These are phyloP conservation scores for Pleurotus cornucopiae DNA, from an alignment of 768 basidiomycete genomes.

Conservation along the genomic window DNA sequence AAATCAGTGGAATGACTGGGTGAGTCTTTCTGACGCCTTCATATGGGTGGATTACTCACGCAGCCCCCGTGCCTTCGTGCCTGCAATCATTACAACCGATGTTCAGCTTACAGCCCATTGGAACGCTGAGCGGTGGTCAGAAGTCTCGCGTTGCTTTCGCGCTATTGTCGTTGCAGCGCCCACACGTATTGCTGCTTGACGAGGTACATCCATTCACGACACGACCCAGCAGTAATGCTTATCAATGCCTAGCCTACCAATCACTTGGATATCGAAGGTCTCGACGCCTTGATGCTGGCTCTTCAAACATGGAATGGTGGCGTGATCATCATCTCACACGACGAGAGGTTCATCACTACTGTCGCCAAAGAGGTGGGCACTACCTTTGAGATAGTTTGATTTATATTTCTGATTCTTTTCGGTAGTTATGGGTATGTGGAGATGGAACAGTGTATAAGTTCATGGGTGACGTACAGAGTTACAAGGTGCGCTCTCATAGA, in stretches of 20 bases:
- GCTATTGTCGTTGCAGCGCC: constrained; percentile 76
- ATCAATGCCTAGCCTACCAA: constrained; percentile 69
- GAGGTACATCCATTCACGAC: constrained; percentile 51
- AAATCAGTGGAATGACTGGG: constrained; percentile 96
- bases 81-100: neutral
- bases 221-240: constrained; percentile 3
- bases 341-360: constrained; percentile 90
- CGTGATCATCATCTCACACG: constrained; percentile 91
- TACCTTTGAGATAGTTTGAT: neutral
- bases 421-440: constrained; percentile 89
- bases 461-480: constrained; percentile 84
- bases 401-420: constrained; percentile 8
- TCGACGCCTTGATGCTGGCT: constrained; percentile 91
- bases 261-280: constrained; percentile 96
- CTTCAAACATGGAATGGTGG: constrained; percentile 82
- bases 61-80: constrained; percentile 3
- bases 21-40: constrained; percentile 21
- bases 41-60: neutral
- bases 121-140: constrained; percentile 91
- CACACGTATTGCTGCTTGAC: constrained; percentile 91
- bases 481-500: constrained; percentile 56
- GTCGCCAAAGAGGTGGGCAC: constrained; percentile 74
- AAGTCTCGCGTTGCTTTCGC: constrained; percentile 96
- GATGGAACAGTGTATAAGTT: constrained; percentile 81
- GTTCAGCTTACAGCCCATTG: constrained; percentile 77